These are phyloP conservation scores for Aspergillus sp. DNA, from an alignment of 2,329 filamentous ascomycete species.

Conservation along the genomic window DNA sequence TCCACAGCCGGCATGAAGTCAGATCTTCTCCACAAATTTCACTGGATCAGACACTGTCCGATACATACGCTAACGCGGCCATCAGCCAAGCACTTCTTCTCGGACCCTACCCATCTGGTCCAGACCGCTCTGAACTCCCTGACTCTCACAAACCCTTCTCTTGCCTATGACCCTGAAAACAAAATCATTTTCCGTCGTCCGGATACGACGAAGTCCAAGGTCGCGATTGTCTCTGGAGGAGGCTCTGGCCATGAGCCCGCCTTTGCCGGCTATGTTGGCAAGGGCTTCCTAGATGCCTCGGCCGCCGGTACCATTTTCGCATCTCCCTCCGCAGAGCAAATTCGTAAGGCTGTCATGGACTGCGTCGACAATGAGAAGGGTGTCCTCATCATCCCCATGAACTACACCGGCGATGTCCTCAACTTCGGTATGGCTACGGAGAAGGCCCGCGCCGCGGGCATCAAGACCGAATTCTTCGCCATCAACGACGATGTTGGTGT, in stretches of 20 bases:
- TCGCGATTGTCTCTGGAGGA: constrained; percentile 83
- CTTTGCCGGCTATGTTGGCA: constrained; percentile 82
- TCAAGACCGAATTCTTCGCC: constrained; percentile 83
- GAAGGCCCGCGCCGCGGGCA: constrained; percentile 78
- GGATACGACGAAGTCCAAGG: constrained; percentile 56
- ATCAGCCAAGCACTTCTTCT: constrained; percentile 78
- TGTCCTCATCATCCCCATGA: constrained; percentile 90
- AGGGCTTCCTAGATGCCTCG: constrained; percentile 75
- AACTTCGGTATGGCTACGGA: constrained; percentile 95
- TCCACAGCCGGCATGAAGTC: constrained; percentile 12
- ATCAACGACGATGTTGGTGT: constrained; percentile 93
- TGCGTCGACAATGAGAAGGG: constrained; percentile 71
- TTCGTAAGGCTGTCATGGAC: constrained; percentile 72
- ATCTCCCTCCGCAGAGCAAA: constrained; percentile 77
- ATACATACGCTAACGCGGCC: constrained; percentile 20
- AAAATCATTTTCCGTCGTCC: constrained; percentile 81
- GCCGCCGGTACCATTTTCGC: constrained; percentile 89
- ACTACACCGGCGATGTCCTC: constrained; percentile 86
- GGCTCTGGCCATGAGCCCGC: constrained; percentile 89
- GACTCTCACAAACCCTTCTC: constrained; percentile 79
- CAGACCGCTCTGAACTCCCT: constrained; percentile 72
- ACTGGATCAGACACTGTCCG: constrained; percentile 4
- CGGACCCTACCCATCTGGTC: constrained; percentile 78
- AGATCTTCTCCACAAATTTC: constrained; percentile 16
- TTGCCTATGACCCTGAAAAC: constrained; percentile 74